Evolutionary conservation across 2,329 filamentous ascomycete species (phyloP).

Genomic region (Geoglossum cookeanum): DNA sequence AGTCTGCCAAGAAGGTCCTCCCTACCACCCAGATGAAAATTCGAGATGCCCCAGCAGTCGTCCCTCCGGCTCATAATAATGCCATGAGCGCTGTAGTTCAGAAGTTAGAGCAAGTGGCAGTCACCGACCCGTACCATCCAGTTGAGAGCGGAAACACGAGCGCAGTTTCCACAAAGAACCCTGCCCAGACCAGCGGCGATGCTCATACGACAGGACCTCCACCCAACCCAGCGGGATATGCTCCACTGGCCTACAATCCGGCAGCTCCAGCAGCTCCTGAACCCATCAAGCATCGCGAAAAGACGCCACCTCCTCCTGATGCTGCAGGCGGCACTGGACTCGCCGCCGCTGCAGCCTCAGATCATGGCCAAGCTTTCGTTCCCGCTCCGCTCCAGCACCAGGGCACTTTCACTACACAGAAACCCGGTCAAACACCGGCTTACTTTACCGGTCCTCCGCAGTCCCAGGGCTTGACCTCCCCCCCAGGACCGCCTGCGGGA

Average conservation of each 20-base stretch:
- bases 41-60: conserved; percentile 39
- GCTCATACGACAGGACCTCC: background rate
- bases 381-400: conserved; percentile 15
- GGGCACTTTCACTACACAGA: conserved; percentile 8
- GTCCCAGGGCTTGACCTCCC: conserved; percentile 7
- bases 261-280: conserved; percentile 60
- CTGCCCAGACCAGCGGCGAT: background rate
- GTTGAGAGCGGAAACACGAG: background rate
- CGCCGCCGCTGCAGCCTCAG: conserved; percentile 20
- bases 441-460: conserved; percentile 6
- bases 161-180: background rate
- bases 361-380: conserved; percentile 17
- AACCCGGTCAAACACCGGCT: background rate
- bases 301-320: conserved; percentile 59
- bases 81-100: conserved; percentile 52
- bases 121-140: conserved; percentile 28
- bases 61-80: conserved; percentile 24
- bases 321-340: conserved; percentile 31
- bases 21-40: conserved; percentile 41
- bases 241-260: conserved; percentile 58
- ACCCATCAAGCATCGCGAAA: conserved; percentile 51
- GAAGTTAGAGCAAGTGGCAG: conserved; percentile 50
- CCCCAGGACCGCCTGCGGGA: conserved; percentile 15
- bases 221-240: conserved; percentile 27
- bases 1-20: conserved; percentile 45